Evolutionary conservation across 2,329 filamentous ascomycete genomes (phyloP).

Genomic region (Aspergillus novoparasiticus): DNA sequence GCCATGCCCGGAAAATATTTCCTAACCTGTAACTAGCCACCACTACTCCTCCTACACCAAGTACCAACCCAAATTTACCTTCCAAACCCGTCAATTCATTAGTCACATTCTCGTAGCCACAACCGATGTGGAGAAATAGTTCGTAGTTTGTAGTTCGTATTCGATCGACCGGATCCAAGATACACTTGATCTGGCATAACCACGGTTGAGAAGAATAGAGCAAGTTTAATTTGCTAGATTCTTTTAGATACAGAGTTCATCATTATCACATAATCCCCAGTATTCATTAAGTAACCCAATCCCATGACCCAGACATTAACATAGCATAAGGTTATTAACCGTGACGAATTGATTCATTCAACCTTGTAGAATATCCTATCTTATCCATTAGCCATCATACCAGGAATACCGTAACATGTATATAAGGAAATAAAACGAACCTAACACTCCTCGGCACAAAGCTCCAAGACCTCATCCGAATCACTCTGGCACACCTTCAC

Average conservation of each 20-base stretch:
- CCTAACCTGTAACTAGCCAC: neutral
- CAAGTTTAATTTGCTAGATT: neutral
- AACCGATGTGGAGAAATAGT: neutral
- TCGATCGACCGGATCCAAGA: neutral
- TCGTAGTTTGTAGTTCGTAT: neutral
- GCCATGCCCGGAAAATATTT: no score
- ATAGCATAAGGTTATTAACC: no score
- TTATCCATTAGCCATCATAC: neutral
- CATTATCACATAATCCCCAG: neutral
- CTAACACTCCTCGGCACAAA: conserved; percentile 34
- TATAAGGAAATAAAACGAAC: neutral
- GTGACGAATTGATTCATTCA: no score
- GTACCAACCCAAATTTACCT: neutral
- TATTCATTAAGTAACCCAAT: neutral
- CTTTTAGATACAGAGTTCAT: neutral
- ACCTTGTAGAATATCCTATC: neutral
- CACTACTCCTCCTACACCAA: neutral
- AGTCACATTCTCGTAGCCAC: neutral
- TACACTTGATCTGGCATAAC: neutral
- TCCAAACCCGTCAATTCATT: neutral
- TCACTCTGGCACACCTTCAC: conserved; percentile 30
- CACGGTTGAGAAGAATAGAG: neutral
- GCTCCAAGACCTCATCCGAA: conserved; percentile 31
- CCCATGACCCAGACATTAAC: neutral
- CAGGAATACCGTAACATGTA: neutral